These are phyloP conservation scores for Conoideocrella luteorostrata DNA, from an alignment of 2,329 filamentous ascomycete species.

Conservation along the genomic window DNA sequence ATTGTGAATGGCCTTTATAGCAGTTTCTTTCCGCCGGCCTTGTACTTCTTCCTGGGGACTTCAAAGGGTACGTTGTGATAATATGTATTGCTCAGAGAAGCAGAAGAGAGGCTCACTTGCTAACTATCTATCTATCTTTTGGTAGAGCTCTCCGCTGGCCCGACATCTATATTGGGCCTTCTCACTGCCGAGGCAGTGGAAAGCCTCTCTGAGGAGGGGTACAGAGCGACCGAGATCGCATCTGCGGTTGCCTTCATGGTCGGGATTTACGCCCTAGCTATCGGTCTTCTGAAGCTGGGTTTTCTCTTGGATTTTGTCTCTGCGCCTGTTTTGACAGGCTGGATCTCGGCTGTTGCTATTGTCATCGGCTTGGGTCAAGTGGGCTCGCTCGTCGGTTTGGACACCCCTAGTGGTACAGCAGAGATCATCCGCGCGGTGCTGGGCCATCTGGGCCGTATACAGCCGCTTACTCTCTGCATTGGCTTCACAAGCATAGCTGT, in stretches of 20 bases:
- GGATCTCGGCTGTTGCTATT: conserved; percentile 60
- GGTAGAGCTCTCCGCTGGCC: conserved; percentile 54
- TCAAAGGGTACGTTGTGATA: conserved; percentile 42
- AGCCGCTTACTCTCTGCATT: conserved; percentile 52
- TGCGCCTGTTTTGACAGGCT: conserved; percentile 56
- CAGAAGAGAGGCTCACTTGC: not conserved
- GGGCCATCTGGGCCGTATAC: conserved; percentile 46
- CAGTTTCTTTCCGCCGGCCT: conserved; percentile 49
- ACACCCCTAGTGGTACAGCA: conserved; percentile 45
- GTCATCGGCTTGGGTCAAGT: conserved; percentile 62
- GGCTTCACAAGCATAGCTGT: conserved; percentile 52
- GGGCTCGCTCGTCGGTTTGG: conserved; percentile 51
- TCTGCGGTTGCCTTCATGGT: conserved; percentile 58
- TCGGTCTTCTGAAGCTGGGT: conserved; percentile 57
- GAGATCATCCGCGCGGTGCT: conserved; percentile 55
- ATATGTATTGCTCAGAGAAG: not conserved
- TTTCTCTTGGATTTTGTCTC: conserved; percentile 63
- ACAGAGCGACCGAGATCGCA: conserved; percentile 48
- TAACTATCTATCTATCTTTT: not conserved
- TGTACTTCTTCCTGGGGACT: conserved; percentile 56
- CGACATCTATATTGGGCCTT: conserved; percentile 58
- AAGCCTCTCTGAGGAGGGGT: conserved; percentile 42
- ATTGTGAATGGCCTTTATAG: conserved; percentile 55
- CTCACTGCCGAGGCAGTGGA: conserved; percentile 55
- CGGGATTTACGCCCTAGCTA: conserved; percentile 51